phyloP scores from a whole-genome alignment of 225 moss, liverwort and hornwort species.

The Physcomitrium patens region DNA sequence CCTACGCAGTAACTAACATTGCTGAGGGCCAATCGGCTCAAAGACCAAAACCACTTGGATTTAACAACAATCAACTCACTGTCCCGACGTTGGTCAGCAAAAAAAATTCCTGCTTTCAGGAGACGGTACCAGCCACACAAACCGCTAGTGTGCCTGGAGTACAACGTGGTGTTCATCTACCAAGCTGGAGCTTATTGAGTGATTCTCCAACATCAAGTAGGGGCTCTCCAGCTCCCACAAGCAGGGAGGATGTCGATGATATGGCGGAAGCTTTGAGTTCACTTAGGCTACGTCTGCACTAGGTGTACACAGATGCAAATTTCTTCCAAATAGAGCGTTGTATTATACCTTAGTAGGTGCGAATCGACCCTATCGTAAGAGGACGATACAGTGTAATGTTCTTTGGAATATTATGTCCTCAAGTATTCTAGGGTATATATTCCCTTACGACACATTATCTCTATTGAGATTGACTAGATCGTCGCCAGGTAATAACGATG shows the following conservation, averaged over 20 bases:
- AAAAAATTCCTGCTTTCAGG: not conserved
- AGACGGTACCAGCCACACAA: not conserved
- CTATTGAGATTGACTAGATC: too few species aligned
- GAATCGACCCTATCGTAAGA: too few species aligned
- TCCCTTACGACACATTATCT: too few species aligned
- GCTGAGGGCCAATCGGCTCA: not conserved
- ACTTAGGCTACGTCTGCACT: conserved; percentile 15
- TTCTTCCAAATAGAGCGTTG: too few species aligned
- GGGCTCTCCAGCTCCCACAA: conserved; percentile 20
- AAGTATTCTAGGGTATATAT: too few species aligned
- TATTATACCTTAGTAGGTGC: too few species aligned
- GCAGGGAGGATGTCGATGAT: conserved; percentile 3
- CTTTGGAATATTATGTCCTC: too few species aligned
- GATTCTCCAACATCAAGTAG: conserved; percentile 26
- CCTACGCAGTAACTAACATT: not conserved
- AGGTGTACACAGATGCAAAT: not conserved
- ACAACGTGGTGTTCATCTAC: conserved; percentile 13
- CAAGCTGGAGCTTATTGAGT: conserved; percentile 20
- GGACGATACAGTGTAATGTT: too few species aligned
- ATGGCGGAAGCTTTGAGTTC: conserved; percentile 21
- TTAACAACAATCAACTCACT: conserved; percentile 20
- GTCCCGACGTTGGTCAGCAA: conserved; percentile 6
- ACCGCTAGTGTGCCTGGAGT: not conserved
- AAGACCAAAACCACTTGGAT: conserved; percentile 22
- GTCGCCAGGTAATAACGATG: too few species aligned